phyloP scores from a whole-genome alignment of 2,329 filamentous ascomycete species.

The Hypoxylon rubiginosum region DNA sequence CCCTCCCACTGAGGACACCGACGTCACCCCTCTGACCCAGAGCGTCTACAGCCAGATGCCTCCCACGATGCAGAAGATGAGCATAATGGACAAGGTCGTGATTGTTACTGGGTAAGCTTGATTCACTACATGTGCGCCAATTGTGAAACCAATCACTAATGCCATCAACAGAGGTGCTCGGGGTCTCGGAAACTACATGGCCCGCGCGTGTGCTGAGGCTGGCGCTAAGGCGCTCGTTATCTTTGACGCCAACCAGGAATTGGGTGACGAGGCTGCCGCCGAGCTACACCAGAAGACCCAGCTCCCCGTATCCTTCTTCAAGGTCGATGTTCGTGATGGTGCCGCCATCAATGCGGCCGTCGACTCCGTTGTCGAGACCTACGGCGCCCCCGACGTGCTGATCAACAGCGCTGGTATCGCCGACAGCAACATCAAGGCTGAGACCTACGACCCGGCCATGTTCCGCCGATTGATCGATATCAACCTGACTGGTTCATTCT shows the following conservation, averaged over 20 bases:
- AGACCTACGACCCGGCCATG: constrained; percentile 81
- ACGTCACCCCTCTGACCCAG: constrained; percentile 65
- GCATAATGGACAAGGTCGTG: constrained; percentile 77
- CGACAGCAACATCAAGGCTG: constrained; percentile 86
- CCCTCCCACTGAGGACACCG: constrained; percentile 61
- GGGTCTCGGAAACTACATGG: constrained; percentile 84
- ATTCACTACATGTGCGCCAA: constrained; percentile 38
- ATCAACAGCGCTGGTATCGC: constrained; percentile 85
- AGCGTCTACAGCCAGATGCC: constrained; percentile 70
- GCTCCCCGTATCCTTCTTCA: constrained; percentile 81
- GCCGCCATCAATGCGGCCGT: constrained; percentile 78
- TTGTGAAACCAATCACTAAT: constrained; percentile 36
- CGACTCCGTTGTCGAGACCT: constrained; percentile 73
- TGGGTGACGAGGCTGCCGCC: constrained; percentile 77
- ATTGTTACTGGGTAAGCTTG: constrained; percentile 75
- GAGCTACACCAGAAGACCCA: constrained; percentile 80
- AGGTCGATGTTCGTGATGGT: constrained; percentile 81
- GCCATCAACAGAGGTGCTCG: constrained; percentile 72
- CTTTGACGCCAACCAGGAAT: constrained; percentile 81
- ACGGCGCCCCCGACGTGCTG: constrained; percentile 79
- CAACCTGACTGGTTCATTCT: constrained; percentile 84
- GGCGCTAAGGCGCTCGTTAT: constrained; percentile 80
- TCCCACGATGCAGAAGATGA: constrained; percentile 77
- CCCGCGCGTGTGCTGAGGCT: constrained; percentile 80
- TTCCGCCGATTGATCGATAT: constrained; percentile 85